These are phyloP conservation scores for Clonostachys sp. DNA, from an alignment of 2,329 filamentous ascomycete species.

Conservation along the genomic window DNA sequence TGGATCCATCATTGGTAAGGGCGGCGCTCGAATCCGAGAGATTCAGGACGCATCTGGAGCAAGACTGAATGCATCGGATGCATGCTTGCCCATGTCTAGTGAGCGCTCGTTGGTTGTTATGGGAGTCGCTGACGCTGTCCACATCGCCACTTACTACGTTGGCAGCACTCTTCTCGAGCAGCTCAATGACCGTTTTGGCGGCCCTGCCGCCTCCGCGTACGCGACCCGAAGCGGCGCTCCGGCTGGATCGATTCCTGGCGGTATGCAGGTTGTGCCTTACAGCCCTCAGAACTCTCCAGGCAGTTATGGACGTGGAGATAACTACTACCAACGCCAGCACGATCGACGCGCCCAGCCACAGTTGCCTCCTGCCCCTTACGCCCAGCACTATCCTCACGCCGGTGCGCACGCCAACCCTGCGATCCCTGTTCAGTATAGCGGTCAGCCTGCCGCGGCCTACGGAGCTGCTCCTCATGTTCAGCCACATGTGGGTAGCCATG, in stretches of 20 bases:
- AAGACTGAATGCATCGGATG: constrained; percentile 92
- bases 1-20: constrained; percentile 97
- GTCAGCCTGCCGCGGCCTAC: constrained; percentile 65
- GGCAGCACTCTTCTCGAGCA: constrained; percentile 97
- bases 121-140: constrained; percentile 94
- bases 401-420: constrained; percentile 56
- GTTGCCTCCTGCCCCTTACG: constrained; percentile 64
- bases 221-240: constrained; percentile 91
- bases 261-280: constrained; percentile 99
- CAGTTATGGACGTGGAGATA: constrained; percentile 87
- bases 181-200: constrained; percentile 92
- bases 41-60: constrained; percentile 98
- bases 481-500: constrained; percentile 62
- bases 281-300: constrained; percentile 89
- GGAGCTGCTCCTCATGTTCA: constrained; percentile 73
- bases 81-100: constrained; percentile 88
- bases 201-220: constrained; percentile 94
- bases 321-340: constrained; percentile 70
- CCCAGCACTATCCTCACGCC: constrained; percentile 60
- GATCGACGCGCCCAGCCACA: constrained; percentile 40
- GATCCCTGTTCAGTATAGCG: constrained; percentile 75
- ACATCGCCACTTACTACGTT: constrained; percentile 98
- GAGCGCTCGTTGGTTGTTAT: constrained; percentile 98
- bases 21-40: constrained; percentile 90
- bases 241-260: constrained; percentile 88